Percentiles rank a stretch among this genome's conserved stretches.
Evolutionary conservation across 441 rosid genomes (phyloP).

Genomic region (Macaranga tanarius): DNA sequence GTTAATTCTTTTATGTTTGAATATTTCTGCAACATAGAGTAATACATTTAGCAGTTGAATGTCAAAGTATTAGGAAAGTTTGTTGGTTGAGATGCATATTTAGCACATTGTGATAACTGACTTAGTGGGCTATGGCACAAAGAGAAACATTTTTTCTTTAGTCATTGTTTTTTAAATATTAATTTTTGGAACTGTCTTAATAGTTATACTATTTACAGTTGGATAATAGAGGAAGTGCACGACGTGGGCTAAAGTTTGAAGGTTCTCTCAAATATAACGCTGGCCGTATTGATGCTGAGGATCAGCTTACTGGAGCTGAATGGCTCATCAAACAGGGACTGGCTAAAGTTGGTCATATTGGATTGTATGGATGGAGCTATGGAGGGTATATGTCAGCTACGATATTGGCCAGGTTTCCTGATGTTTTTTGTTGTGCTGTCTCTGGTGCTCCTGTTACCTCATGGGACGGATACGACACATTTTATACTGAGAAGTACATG

Average conservation of each 20-base stretch:
- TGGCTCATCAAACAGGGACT: constrained; percentile 85
- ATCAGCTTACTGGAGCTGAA: constrained; percentile 76
- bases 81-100: neutral
- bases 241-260: constrained; percentile 89
- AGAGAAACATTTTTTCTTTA: neutral
- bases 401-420: constrained; percentile 58
- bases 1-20: neutral
- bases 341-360: constrained; percentile 65
- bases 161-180: neutral
- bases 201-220: constrained; percentile 46
- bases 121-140: neutral
- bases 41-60: neutral
- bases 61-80: neutral
- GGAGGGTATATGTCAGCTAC: constrained; percentile 88
- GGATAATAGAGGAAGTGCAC: constrained; percentile 87
- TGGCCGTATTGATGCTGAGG: constrained; percentile 68
- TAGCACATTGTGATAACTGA: neutral
- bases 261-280: constrained; percentile 59
- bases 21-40: neutral
- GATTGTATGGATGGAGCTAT: constrained; percentile 92
- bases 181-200: neutral
- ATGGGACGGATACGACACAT: constrained; percentile 95
- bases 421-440: constrained; percentile 68
- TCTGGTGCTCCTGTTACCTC: constrained; percentile 94
- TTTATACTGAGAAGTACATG: constrained; percentile 93